Evolutionary conservation across 331 rosid species (phyloP).

Genomic region (Pyracantha coccinea): DNA sequence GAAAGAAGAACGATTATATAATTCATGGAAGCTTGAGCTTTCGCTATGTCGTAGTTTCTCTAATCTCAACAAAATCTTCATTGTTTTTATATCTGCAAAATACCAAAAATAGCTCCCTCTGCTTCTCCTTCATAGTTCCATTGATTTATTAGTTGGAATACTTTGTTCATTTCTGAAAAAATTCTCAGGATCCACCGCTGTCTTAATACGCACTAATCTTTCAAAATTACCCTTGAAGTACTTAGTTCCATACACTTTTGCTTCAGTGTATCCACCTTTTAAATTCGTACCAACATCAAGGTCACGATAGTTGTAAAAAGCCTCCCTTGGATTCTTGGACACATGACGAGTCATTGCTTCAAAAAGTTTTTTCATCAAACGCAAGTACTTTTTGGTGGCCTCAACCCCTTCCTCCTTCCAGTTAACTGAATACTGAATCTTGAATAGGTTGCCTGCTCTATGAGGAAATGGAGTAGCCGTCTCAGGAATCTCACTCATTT

Average conservation of each 20-base stretch:
- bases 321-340: slow-evolving; percentile 21
- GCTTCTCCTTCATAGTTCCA: neutral
- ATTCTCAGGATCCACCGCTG: slow-evolving; percentile 16
- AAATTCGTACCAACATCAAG: slow-evolving; percentile 12
- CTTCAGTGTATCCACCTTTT: neutral
- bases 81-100: too few relatives aligned
- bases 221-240: slow-evolving; percentile 21
- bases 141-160: slow-evolving; percentile 5
- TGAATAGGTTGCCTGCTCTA: slow-evolving; percentile 6
- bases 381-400: neutral
- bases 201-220: slow-evolving; percentile 9
- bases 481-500: slow-evolving; percentile 18
- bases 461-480: slow-evolving; percentile 19
- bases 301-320: slow-evolving; percentile 16
- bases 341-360: slow-evolving; percentile 19
- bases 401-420: neutral
- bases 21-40: too few relatives aligned
- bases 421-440: neutral
- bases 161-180: slow-evolving; percentile 27
- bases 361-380: slow-evolving; percentile 1
- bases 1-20: too few relatives aligned
- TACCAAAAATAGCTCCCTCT: too few relatives aligned
- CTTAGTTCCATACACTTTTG: slow-evolving; percentile 9
- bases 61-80: too few relatives aligned
- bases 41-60: too few relatives aligned